Evolutionary conservation across 495 filamentous ascomycete genomes (phyloP).

Genomic region (Lasiosphaeria ovina): DNA sequence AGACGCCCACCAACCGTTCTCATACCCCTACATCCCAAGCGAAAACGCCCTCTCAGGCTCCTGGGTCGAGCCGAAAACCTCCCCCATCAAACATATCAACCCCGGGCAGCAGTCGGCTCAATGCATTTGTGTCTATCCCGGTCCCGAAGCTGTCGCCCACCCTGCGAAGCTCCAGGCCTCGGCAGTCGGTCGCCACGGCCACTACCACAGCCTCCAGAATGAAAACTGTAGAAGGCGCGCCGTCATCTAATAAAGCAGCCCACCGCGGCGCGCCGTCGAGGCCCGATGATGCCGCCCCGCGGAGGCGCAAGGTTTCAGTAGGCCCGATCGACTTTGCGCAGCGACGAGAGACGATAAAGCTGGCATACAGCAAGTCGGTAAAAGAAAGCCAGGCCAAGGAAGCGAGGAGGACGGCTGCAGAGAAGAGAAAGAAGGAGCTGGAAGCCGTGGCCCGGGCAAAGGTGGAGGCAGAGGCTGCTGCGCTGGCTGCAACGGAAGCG

Average conservation of each 20-base stretch:
- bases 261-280: conserved; percentile 34
- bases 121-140: conserved; percentile 52
- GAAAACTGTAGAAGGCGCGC: conserved; percentile 44
- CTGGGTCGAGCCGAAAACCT: conserved; percentile 30
- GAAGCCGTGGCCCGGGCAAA: conserved; percentile 38
- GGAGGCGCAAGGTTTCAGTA: conserved; percentile 50
- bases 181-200: conserved; percentile 76
- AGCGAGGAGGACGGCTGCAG: conserved; percentile 43
- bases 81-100: conserved; percentile 31
- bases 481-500: conserved; percentile 23
- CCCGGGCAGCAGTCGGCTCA: conserved; percentile 43
- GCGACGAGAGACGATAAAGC: conserved; percentile 71
- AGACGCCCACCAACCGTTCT: conserved; percentile 35
- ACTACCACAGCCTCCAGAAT: conserved; percentile 63
- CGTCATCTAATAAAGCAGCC: conserved; percentile 36
- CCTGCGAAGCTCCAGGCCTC: conserved; percentile 76
- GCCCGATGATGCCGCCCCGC: conserved; percentile 33
- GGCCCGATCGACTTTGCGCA: conserved; percentile 76
- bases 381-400: conserved; percentile 64
- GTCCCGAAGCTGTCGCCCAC: conserved; percentile 60
- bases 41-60: conserved; percentile 39
- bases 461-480: conserved; percentile 32
- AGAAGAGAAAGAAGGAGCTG: conserved; percentile 41
- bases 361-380: conserved; percentile 75
- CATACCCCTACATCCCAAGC: conserved; percentile 33